These are phyloP conservation scores for Populus hybrid DNA, from an alignment of 441 rosid genomes.

Conservation along the genomic window DNA sequence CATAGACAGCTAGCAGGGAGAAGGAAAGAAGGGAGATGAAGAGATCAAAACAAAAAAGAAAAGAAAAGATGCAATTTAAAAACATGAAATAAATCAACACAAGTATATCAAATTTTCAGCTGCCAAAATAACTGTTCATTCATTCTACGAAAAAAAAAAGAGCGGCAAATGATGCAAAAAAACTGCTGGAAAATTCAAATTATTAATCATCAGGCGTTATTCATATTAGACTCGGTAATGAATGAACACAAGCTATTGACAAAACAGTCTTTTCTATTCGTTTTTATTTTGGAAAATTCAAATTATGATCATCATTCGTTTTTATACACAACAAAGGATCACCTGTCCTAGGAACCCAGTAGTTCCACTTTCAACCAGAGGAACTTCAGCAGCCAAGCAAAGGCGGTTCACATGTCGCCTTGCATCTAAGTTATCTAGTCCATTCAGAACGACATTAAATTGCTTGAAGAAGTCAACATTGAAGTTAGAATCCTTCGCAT, in stretches of 20 bases:
- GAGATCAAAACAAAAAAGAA: too few relatives aligned
- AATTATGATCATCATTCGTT: too few relatives aligned
- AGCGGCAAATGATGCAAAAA: too few relatives aligned
- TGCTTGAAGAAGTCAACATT: conserved; percentile 87
- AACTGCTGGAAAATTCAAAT: background rate
- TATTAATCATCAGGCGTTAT: background rate
- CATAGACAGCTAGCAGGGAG: background rate
- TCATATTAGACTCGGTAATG: background rate
- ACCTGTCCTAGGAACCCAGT: conserved; percentile 99
- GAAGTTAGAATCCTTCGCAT: conserved; percentile 77
- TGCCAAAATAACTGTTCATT: background rate
- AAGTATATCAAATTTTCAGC: conserved; percentile 4
- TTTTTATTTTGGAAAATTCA: background rate
- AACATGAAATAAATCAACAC: background rate
- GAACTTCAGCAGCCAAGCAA: conserved; percentile 93
- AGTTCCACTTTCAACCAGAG: conserved; percentile 97
- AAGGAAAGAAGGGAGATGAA: background rate
- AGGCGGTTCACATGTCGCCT: conserved; percentile 96
- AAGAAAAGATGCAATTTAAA: background rate
- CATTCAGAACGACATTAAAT: conserved; percentile 89
- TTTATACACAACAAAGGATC: conserved; percentile 11
- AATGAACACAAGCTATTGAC: background rate
- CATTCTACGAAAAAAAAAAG: background rate
- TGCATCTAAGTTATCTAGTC: conserved; percentile 95
- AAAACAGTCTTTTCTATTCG: background rate